Base-by-base conservation (phyloP, 2,329 filamentous ascomycete genomes). In the Xylaria sp. region DNA sequence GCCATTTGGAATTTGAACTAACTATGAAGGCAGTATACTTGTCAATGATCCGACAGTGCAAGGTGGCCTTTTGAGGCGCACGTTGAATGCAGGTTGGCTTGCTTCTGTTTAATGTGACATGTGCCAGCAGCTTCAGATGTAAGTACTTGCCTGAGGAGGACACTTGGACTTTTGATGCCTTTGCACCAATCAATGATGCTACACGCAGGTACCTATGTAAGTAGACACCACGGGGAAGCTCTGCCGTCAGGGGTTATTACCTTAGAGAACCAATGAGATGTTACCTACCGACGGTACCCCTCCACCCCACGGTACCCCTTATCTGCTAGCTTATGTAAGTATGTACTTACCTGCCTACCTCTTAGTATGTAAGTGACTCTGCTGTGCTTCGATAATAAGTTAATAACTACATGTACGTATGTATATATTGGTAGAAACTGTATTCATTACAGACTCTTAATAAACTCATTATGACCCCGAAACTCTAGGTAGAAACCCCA, bases 21-120 rank as follows among this genome's bases (percentile, higher is more conserved):
- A 40, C 5, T 44, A 44, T 18, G 1, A 53, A 25, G n/a, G n/a
- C n/a, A n/a, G n/a, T n/a, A n/a, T n/a, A n/a, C n/a, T 21, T 25
- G 21, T 32, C 12, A 54, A 27, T 23, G 44, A 50, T 65, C 25
- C 54, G 44, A 42, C 67, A 69, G 68, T 73, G 72, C 70, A 73
- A 75, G 74, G 74, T 73, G 73, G 69, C 72, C 70, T 74, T 67
- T 60, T 57, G 47, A 65, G 60, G 42, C 12, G 47, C 37, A 50
- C n/a, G 13, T 50, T 48, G 37, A 44, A 29, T 37, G 51, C 8
- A 55, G 23, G 21, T 55, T 23, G 55, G 21, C 68, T 72, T 70
- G 69, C 63, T 35, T 60, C 18, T 27, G 35, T n/a, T 9, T 23
- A 47, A 23, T 47, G n/a, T 10, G 44, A n/a, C 12, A 40, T 40